Percentiles rank a stretch among this genome's conserved stretches.
phyloP scores from a whole-genome alignment of 2,329 filamentous ascomycete species.

The Rutstroemia sp. region DNA sequence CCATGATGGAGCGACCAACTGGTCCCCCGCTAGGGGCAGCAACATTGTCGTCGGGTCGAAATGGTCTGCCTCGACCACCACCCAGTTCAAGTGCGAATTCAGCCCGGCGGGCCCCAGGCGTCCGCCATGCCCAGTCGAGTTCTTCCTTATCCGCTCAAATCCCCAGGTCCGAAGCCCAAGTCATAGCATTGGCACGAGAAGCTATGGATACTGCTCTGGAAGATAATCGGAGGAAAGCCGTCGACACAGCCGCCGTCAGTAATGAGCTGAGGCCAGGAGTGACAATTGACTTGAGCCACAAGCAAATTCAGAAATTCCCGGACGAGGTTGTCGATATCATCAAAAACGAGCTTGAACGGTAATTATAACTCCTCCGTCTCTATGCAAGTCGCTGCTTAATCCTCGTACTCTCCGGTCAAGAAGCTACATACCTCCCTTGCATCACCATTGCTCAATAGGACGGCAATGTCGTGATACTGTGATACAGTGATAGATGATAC shows the following conservation, averaged over 20 bases:
- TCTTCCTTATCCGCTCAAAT: slow-evolving; percentile 41
- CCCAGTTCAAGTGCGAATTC: slow-evolving; percentile 40
- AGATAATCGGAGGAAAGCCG: slow-evolving; percentile 56
- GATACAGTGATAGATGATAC: neutral
- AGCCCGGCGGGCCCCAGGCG: slow-evolving; percentile 16
- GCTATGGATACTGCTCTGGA: slow-evolving; percentile 60
- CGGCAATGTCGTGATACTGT: neutral
- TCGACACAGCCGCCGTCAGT: slow-evolving; percentile 51
- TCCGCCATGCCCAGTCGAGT: slow-evolving; percentile 38
- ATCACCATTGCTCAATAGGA: neutral
- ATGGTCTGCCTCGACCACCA: slow-evolving; percentile 28
- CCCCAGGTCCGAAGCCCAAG: slow-evolving; percentile 52
- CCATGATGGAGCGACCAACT: slow-evolving; percentile 27
- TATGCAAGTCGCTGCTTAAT: neutral
- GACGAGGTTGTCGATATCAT: slow-evolving; percentile 33
- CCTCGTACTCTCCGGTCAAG: too few species aligned
- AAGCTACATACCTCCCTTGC: slow-evolving; percentile 19
- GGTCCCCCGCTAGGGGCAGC: slow-evolving; percentile 29
- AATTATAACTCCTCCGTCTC: slow-evolving; percentile 11
- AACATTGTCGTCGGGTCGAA: slow-evolving; percentile 31
- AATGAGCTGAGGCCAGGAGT: slow-evolving; percentile 57
- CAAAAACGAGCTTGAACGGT: slow-evolving; percentile 31
- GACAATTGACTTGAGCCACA: slow-evolving; percentile 71
- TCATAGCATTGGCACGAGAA: slow-evolving; percentile 57
- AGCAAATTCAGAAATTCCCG: slow-evolving; percentile 51